Evolutionary conservation across 2,329 filamentous ascomycete species (phyloP).

Genomic region (Bipolaris bicolor): DNA sequence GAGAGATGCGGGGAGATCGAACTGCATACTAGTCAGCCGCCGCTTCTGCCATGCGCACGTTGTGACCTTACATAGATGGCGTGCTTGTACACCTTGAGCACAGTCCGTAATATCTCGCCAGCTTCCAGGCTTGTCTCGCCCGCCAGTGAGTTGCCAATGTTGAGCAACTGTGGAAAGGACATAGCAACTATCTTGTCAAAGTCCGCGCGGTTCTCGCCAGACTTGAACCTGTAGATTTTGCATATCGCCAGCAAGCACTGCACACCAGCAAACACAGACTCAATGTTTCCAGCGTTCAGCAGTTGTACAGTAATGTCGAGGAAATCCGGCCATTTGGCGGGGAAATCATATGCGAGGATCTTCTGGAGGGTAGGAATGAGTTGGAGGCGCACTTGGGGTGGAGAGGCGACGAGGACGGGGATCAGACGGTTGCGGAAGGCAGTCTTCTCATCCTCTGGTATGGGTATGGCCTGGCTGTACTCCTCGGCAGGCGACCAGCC

Average conservation of each 20-base stretch:
- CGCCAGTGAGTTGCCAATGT: conserved; percentile 86
- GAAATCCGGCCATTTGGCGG: conserved; percentile 90
- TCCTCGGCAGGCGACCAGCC: conserved; percentile 85
- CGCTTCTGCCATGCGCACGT: conserved; percentile 13
- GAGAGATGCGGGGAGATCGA: conserved; percentile 81
- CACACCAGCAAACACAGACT: conserved; percentile 87
- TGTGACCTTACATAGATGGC: conserved; percentile 80
- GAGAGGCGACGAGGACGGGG: conserved; percentile 82
- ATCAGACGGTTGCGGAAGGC: conserved; percentile 87
- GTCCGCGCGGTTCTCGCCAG: conserved; percentile 78
- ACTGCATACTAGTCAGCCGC: conserved; percentile 59
- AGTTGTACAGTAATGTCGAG: conserved; percentile 91
- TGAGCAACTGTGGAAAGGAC: conserved; percentile 85
- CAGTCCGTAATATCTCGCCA: conserved; percentile 93
- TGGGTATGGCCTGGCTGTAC: conserved; percentile 72
- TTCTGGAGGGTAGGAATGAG: conserved; percentile 94
- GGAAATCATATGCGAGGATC: conserved; percentile 95
- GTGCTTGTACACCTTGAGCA: conserved; percentile 97
- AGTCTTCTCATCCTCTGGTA: conserved; percentile 87
- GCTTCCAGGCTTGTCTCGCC: conserved; percentile 92
- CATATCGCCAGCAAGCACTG: conserved; percentile 95
- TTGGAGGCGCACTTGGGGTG: conserved; percentile 84
- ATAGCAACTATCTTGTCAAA: conserved; percentile 94
- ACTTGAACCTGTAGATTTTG: conserved; percentile 93
- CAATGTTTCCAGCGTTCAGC: conserved; percentile 82